Conservation (phyloP, 2,329 filamentous ascomycete genomes). For the Aspergillus caelatus region DNA sequence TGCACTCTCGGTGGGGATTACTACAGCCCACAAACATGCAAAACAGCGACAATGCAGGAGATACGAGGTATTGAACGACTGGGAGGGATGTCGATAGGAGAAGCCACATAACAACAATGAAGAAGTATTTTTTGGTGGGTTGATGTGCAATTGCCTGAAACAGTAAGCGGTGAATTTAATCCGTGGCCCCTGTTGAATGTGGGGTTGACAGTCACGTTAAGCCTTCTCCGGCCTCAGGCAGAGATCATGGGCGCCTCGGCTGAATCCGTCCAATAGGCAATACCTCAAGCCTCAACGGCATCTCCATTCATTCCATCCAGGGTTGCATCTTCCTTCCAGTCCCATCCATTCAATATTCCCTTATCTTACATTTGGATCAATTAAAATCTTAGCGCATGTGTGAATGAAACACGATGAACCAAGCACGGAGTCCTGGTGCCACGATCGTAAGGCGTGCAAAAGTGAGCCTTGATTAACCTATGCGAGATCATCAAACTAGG, state of each 20-base stretch:
- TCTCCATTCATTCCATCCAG: neutral
- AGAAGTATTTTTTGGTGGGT: neutral
- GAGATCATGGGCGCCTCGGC: neutral
- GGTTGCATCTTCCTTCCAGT: neutral
- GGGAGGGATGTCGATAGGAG: neutral
- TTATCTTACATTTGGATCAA: neutral
- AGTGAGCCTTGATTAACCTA: neutral
- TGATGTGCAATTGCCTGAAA: neutral
- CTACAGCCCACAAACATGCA: neutral
- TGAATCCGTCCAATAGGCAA: neutral
- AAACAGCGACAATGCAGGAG: neutral
- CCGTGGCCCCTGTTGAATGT: neutral
- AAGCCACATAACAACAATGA: neutral
- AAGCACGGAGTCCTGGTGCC: neutral
- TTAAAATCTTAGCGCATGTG: neutral
- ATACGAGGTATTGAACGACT: neutral
- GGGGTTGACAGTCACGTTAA: neutral
- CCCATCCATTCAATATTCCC: neutral
- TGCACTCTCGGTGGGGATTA: neutral
- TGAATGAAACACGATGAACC: neutral
- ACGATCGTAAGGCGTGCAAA: neutral
- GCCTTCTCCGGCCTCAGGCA: neutral
- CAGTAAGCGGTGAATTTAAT: neutral
- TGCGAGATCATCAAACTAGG: neutral
- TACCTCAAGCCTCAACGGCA: neutral